Base-by-base conservation (phyloP, 1,284 basidiomycete species). In the Peniophora sp. region DNA sequence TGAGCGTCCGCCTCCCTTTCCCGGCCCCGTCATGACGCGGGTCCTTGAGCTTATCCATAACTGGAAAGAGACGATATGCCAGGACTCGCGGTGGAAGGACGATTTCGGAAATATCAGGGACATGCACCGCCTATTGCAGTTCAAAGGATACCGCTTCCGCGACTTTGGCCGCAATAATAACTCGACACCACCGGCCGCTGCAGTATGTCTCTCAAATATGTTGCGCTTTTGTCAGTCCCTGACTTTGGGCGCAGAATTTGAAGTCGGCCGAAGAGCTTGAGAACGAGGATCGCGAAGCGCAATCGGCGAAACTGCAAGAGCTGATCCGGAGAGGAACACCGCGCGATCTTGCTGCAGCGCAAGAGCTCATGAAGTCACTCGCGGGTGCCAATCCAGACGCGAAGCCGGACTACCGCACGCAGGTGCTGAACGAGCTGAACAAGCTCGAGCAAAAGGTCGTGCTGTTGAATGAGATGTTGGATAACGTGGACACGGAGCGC, bases 201-300 rank as follows among this genome's bases (percentile, higher is more conserved):
- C 81, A 48, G 81, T 83, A 52, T 54, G 75, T 65, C 44, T 47
- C 36, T 17, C 53, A 45, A 46, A 50, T 51, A 54, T 50, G 20
- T 52, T 55, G 17, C n/a, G 3, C 50, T 54, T n/a, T n/a, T n/a
- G n/a, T n/a, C n/a, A n/a, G n/a, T n/a, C 3, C 49, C 22, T 34
- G 49, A 24, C 34, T 17, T 5, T 37, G 47, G 24, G 44, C 54
- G 20, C 59, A 95, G 88, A 90, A 88, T 55, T 73, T 98, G 24
- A 97, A 97, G 73, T 86, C 92, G 0, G 94, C 96, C 0, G 92
- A 96, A 52, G 96, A 99, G 68, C 81, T 99, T 3, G 97, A 99
- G 63, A 86, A 87, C 57, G 97, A 99, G 64, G 97, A 98, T 65
- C 78, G 96, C 22, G 88, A 86, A 51, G 97, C 96, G 0, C 97